These are phyloP conservation scores for Phaseolus coccineus DNA, from an alignment of 331 rosid species.

Conservation along the genomic window DNA sequence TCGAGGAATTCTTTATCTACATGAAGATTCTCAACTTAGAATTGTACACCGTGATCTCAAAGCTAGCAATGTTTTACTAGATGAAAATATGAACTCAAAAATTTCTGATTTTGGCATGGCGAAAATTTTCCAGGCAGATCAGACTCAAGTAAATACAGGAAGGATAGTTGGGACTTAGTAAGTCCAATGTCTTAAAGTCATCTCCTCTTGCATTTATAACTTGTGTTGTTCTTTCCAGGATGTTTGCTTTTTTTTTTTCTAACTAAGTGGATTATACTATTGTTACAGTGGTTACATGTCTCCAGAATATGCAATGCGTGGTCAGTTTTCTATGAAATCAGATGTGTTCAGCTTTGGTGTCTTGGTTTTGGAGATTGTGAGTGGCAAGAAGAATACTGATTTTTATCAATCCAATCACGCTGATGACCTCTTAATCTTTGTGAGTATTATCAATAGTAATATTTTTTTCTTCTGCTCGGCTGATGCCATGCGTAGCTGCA, in stretches of 20 bases:
- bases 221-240: not conserved
- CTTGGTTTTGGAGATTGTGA: conserved; percentile 64
- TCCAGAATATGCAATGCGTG: conserved; percentile 69
- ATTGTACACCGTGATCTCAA: conserved; percentile 67
- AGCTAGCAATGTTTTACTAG: conserved; percentile 57
- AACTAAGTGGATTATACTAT: not conserved
- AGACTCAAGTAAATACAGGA: conserved; percentile 52
- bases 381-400: conserved; percentile 55
- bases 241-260: not conserved
- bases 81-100: conserved; percentile 56
- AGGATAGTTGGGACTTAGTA: conserved; percentile 66
- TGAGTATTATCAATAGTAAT: conserved; percentile 44
- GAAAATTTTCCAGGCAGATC: conserved; percentile 49
- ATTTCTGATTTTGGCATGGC: conserved; percentile 72
- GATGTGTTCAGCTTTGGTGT: conserved; percentile 74
- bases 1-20: conserved; percentile 61
- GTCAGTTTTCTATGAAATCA: conserved; percentile 58
- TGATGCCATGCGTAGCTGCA: conserved; percentile 11
- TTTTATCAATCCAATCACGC: conserved; percentile 49
- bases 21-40: conserved; percentile 58
- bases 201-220: not conserved
- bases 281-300: conserved; percentile 66
- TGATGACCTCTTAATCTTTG: conserved; percentile 63
- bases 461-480: conserved; percentile 11
- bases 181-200: conserved; percentile 20